These are phyloP conservation scores for Nemania abortiva DNA, from an alignment of 2,329 filamentous ascomycete genomes.

Conservation along the genomic window DNA sequence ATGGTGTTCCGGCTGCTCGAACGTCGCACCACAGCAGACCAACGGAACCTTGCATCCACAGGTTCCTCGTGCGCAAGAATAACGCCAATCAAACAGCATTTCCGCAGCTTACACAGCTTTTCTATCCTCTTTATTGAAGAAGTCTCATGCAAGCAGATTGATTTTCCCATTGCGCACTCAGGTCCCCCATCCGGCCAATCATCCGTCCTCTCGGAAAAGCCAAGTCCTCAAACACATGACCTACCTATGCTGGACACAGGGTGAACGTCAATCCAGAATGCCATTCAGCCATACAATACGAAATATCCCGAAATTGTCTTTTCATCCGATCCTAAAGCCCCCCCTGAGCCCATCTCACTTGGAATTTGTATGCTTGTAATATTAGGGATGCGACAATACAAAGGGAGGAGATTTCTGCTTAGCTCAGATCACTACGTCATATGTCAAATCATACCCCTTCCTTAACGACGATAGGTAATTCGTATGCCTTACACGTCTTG, in stretches of 20 bases:
- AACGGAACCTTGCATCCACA: slow-evolving; percentile 13
- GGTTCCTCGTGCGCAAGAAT: slow-evolving; percentile 31
- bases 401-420: background rate
- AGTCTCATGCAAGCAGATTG: slow-evolving; percentile 12
- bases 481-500: background rate
- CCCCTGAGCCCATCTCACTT: slow-evolving; percentile 8
- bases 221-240: background rate
- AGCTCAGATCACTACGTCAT: background rate
- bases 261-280: background rate
- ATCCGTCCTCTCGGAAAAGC: background rate
- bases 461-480: background rate
- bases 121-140: background rate
- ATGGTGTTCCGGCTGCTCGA: slow-evolving; percentile 14
- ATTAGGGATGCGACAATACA: background rate
- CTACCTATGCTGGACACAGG: background rate
- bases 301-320: background rate
- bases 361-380: background rate
- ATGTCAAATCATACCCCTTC: background rate
- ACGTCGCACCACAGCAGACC: slow-evolving; percentile 19
- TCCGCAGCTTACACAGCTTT: slow-evolving; percentile 22
- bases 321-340: background rate
- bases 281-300: background rate
- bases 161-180: slow-evolving; percentile 7
- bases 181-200: slow-evolving; percentile 8
- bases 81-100: slow-evolving; percentile 42